Evolutionary conservation across 345 rosid species (phyloP).

Genomic region (Pistacia vera): DNA sequence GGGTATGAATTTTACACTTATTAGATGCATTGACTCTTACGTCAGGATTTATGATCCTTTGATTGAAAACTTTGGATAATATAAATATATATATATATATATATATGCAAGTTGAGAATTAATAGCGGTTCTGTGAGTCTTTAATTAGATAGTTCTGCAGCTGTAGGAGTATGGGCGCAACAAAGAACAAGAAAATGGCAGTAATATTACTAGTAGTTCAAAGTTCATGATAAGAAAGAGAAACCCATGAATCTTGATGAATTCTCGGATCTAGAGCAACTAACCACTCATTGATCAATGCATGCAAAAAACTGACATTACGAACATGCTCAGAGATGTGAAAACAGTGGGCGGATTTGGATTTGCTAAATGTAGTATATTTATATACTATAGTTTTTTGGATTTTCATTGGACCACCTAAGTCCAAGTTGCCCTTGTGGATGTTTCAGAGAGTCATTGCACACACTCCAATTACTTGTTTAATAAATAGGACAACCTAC

Average conservation of each 20-base stretch:
- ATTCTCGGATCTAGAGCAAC: conserved; percentile 7
- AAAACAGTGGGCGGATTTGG: conserved; percentile 16
- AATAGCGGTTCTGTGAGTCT: background rate
- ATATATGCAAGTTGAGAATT: too few relatives aligned
- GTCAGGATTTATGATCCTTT: background rate
- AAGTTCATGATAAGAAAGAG: conserved; percentile 9
- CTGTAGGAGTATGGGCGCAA: background rate
- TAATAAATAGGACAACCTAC: background rate
- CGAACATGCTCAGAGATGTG: background rate
- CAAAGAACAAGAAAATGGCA: background rate
- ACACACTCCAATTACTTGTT: background rate
- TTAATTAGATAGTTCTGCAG: background rate
- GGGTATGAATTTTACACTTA: background rate
- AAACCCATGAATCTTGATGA: background rate
- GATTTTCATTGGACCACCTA: background rate
- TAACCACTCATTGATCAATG: background rate
- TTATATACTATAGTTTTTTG: background rate
- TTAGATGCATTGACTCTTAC: background rate
- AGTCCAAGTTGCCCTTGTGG: background rate
- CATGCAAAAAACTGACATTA: conserved; percentile 10
- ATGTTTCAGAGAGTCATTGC: background rate
- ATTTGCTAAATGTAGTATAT: background rate
- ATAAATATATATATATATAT: too few relatives aligned
- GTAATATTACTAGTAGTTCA: background rate
- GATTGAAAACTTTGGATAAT: background rate